Conservation (phyloP, 768 basidiomycete genomes). For the Hygrocybe coccinea region DNA sequence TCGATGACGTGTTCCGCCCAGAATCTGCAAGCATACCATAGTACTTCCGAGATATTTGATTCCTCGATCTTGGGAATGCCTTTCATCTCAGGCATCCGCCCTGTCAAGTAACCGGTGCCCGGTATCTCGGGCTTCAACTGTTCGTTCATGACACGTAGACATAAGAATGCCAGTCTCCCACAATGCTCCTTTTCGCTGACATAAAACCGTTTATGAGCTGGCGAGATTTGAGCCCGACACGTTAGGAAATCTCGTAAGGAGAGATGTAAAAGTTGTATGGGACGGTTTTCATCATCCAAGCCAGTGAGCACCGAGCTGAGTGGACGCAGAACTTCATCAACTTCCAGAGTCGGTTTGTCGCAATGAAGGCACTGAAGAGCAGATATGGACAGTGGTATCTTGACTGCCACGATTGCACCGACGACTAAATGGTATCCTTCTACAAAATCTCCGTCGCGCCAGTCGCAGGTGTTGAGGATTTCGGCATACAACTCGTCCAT, state of each 20-base stretch:
- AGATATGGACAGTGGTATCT: conserved; percentile 2
- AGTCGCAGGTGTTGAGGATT: conserved; percentile 2
- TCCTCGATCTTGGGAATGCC: background rate
- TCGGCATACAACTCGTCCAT: conserved; percentile 6
- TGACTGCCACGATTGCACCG: conserved; percentile 4
- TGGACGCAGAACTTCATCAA: background rate
- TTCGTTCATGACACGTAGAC: background rate
- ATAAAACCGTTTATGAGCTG: background rate
- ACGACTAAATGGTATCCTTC: background rate
- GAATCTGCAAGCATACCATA: conserved; percentile 6
- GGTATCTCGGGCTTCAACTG: background rate
- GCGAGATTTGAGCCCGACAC: background rate
- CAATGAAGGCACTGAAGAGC: background rate
- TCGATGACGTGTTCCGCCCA: conserved; percentile 6
- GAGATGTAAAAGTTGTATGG: background rate
- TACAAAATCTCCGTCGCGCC: background rate
- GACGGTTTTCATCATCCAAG: background rate
- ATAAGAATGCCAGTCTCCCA: background rate
- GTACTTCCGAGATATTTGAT: background rate
- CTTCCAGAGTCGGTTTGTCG: background rate
- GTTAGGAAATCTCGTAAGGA: background rate
- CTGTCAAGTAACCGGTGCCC: background rate
- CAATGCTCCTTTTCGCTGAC: background rate
- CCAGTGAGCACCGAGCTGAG: conserved; percentile 2
- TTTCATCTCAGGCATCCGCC: background rate